Base-by-base conservation (phyloP, 2,329 filamentous ascomycete genomes). In the Calonectria honghensis region DNA sequence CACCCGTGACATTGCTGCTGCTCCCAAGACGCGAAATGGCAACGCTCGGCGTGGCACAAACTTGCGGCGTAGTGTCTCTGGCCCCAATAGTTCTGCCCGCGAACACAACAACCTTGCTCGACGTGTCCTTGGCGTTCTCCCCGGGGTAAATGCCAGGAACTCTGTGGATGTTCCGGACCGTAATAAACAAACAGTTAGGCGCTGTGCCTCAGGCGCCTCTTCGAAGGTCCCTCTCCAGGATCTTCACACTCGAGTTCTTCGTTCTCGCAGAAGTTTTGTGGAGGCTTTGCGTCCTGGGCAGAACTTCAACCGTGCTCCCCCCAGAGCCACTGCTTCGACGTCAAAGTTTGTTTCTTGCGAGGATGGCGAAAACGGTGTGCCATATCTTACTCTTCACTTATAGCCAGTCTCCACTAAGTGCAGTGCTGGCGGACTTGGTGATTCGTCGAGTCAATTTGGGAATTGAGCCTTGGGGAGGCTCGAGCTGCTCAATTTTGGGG, bases 231-330 rank as follows among this genome's bases (percentile, higher is more conserved):
- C 77, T 32, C 61, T 76, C 11, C 76, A 77, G n/a, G 79, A 81
- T 32, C 73, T 76, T 6, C 76, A 77, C 41, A 75, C 77, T 9
- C 79, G 82, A 18, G 77, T 82, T 63, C 75, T 83, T 20, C 79
- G 83, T 18, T 75, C 80, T 2, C 76, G 79, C 20, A 74, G 71
- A 67, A 81, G 75, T 45, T 77, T 77, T 29, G 75, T 59, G 37
- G 81, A 78, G 70, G 81, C 84, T 39, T 81, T 89, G 66, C 83
- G 84, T 32, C 84, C 88, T 39, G 83, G 88, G 39, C 86, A 88
- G 7, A 86, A 89, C 77, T 84, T 81, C 61, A 89, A 90, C 76
- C 84, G 86, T 45, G 88, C 88, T 20, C 87, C 89, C 59, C 87
- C 88, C 4, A 83, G 79, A 35, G 85, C 89, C 57, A 86, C 88